phyloP scores from a whole-genome alignment of 495 filamentous ascomycete species.

The Neurospora intermedia region DNA sequence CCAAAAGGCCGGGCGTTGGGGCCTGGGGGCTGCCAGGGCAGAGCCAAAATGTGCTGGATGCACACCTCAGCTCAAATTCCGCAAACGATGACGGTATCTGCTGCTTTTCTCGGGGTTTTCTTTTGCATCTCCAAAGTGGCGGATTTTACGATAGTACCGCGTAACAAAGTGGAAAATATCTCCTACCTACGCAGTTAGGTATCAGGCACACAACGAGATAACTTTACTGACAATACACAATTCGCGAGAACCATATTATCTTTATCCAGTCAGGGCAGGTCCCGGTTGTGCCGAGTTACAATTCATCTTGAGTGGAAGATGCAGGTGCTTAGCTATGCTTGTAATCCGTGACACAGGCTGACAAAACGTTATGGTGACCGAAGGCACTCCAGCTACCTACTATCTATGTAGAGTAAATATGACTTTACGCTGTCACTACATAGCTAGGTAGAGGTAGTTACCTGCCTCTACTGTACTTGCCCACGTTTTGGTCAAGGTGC shows the following conservation, averaged over 20 bases:
- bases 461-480: background rate
- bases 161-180: background rate
- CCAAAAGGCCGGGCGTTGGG: background rate
- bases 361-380: background rate
- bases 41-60: background rate
- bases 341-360: background rate
- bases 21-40: background rate
- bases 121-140: background rate
- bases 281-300: background rate
- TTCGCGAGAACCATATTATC: no score
- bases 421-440: background rate
- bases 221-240: background rate
- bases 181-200: background rate
- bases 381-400: background rate
- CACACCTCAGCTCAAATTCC: background rate
- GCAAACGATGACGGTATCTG: background rate
- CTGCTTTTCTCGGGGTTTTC: background rate
- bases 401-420: no score
- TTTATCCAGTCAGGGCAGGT: background rate
- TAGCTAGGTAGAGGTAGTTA: no score
- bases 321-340: background rate
- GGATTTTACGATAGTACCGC: background rate
- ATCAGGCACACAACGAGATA: background rate
- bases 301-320: background rate
- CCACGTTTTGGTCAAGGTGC: background rate